Evolutionary conservation across 352 stramenopile species (phyloP), one percentile per base, ranked within the genome.

Genomic region (Phytophthora palmivora): DNA sequence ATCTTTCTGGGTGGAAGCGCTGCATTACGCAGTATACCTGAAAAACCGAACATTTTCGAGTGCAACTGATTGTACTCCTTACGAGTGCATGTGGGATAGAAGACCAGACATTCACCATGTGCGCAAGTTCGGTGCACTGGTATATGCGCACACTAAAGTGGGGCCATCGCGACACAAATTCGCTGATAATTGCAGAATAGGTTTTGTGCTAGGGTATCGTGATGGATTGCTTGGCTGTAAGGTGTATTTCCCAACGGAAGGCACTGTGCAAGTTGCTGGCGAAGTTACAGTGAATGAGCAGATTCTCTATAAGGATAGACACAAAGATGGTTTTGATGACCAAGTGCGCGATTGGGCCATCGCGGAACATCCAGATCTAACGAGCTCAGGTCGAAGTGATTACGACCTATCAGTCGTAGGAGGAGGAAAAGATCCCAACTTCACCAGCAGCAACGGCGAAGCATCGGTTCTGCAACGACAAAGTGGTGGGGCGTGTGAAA

Each of bases 221-320:
- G 7, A 34, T 34, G 7, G 7, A 28, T 28, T 34, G 30, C 10
- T 34, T 7, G n/a, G n/a, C n/a, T n/a, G n/a, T n/a, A n/a, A n/a
- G n/a, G n/a, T 34, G 10, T 47, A 57, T 16, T 57, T 47, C 24
- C 49, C 49, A 14, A 30, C 15, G 1, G 49, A 38, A 32, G 38
- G 26, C 6, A n/a, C 19, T 2, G 5, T 52, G 16, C 28, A 42
- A 30, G 10, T 54, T n/a, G 7, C 36, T 32, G 37, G 37, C 6
- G 7, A 57, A 57, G 37, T 57, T 0, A 57, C 49, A 32, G 37
- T 37, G 0, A 47, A 57, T 11, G 49, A 57, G 24, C 21, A 57
- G 32, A 47, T 47, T n/a, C 22, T 57, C 7, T 57, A 57, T 36
- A 57, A 45, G 33, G 48, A 57, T 15, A 36, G 49, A 32, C 37